These are phyloP conservation scores for Ochromonas danica DNA, from an alignment of 108 stramenopile genomes.

Conservation along the genomic window DNA sequence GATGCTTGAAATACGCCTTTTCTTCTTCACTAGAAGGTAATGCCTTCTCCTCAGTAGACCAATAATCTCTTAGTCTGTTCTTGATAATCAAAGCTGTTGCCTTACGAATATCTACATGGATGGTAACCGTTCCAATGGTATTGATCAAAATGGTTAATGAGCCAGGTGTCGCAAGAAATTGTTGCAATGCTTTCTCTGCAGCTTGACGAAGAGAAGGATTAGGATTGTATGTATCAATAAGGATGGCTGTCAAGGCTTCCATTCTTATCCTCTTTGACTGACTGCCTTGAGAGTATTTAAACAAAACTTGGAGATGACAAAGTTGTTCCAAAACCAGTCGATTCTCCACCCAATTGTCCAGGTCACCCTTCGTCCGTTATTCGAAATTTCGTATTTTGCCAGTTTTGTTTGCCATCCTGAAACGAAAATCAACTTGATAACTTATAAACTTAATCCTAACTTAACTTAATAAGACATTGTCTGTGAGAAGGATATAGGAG, in stretches of 20 bases:
- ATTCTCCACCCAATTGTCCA: too few species aligned
- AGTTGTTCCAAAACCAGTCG: too few species aligned
- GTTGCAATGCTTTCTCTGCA: background rate
- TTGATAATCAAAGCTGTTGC: constrained; percentile 2
- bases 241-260: background rate
- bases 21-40: background rate
- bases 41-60: background rate
- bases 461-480: too few species aligned
- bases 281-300: too few species aligned
- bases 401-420: too few species aligned
- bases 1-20: background rate
- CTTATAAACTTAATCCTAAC: too few species aligned
- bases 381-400: too few species aligned
- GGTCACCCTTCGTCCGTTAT: too few species aligned
- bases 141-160: background rate
- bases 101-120: constrained; percentile 1
- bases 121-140: background rate
- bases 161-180: constrained; percentile 3
- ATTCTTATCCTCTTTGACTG: too few species aligned
- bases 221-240: constrained; percentile 32
- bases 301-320: too few species aligned
- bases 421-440: too few species aligned
- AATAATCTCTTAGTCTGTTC: constrained; percentile 6
- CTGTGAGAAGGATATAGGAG: too few species aligned
- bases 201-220: background rate